phyloP scores from a whole-genome alignment of 2,329 filamentous ascomycete genomes.

The Aspergillus felis region DNA sequence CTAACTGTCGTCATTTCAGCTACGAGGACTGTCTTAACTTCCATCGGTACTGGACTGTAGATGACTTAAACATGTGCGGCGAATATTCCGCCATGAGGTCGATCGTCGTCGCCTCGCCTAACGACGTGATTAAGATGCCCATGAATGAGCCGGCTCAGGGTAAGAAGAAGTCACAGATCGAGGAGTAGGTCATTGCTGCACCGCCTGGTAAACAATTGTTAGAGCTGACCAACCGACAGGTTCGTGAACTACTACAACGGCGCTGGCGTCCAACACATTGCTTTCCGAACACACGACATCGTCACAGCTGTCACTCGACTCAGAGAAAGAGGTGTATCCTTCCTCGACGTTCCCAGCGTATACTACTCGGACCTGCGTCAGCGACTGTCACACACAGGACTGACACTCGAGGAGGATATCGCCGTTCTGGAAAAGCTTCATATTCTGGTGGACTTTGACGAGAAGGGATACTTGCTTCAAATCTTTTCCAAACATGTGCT shows the following conservation, averaged over 20 bases:
- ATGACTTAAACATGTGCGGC: conserved; percentile 83
- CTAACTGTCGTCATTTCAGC: conserved; percentile 32
- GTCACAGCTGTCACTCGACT: conserved; percentile 67
- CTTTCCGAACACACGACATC: conserved; percentile 75
- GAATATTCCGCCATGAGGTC: conserved; percentile 82
- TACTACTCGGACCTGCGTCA: conserved; percentile 74
- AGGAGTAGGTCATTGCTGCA: conserved; percentile 57
- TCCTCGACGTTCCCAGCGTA: conserved; percentile 75
- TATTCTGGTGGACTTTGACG: conserved; percentile 89
- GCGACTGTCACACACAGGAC: conserved; percentile 57
- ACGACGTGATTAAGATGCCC: conserved; percentile 89
- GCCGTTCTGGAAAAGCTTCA: conserved; percentile 68
- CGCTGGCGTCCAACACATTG: conserved; percentile 85
- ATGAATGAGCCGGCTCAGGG: conserved; percentile 88
- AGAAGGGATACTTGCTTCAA: conserved; percentile 73
- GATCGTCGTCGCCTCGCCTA: conserved; percentile 79
- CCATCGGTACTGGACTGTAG: conserved; percentile 92
- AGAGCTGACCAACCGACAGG: conserved; percentile 12
- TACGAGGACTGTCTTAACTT: conserved; percentile 85
- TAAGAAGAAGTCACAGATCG: conserved; percentile 84
- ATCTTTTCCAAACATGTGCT: conserved; percentile 78
- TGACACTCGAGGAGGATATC: conserved; percentile 68
- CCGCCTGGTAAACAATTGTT: neutral
- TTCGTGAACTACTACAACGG: conserved; percentile 77
- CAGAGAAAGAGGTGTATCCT: conserved; percentile 75